Base-by-base conservation (phyloP, 805 yeast species). In the Candida succiphila region DNA sequence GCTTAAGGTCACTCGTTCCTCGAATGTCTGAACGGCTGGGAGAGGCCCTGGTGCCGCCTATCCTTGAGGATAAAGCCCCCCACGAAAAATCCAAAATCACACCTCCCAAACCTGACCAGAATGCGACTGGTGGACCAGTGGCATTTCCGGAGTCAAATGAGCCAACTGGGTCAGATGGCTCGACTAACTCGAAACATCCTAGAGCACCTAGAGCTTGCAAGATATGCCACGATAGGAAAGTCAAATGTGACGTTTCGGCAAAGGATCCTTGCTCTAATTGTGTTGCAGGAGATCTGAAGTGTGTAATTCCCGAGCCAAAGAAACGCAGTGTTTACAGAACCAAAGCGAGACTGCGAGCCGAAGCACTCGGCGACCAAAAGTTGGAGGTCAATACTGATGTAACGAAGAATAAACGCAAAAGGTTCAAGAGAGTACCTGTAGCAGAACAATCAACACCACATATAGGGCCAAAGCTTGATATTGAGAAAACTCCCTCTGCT, bases 161-260 rank as follows among this genome's bases (percentile, higher is more conserved):
- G 39, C 31, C 30, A 15, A 29, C 17, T 2, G 12, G 6, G 27
- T 25, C 30, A 7, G 4, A 41, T 2, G 12, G 6, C 26, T 25
- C 30, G 12, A 5, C 41, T n/a, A n/a, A n/a, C n/a, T n/a, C n/a
- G n/a, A 71, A 64, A 45, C 47, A 76, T 41, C 70, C 81, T 31
- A 59, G 88, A 33, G 81, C 86, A 0, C 60, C 81, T 7, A 56
- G 85, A 29, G 89, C 88, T 2, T 81, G 92, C 49, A 68, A 72
- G 29, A 81, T 81, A n/a, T 83, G 92, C 48, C 75, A 85, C 35
- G 69, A 79, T 8, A 62, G 92, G 25, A 82, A 82, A 45, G 92
- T 82, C n/a, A 69, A 87, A 23, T 82, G 94, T 56, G 85, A 78
- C 48, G 83, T 80, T 10, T 79, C 65, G 9, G 53, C 54, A 22